Evolutionary conservation across 2,329 filamentous ascomycete species (phyloP).

Genomic region (Neonectria ditissima): DNA sequence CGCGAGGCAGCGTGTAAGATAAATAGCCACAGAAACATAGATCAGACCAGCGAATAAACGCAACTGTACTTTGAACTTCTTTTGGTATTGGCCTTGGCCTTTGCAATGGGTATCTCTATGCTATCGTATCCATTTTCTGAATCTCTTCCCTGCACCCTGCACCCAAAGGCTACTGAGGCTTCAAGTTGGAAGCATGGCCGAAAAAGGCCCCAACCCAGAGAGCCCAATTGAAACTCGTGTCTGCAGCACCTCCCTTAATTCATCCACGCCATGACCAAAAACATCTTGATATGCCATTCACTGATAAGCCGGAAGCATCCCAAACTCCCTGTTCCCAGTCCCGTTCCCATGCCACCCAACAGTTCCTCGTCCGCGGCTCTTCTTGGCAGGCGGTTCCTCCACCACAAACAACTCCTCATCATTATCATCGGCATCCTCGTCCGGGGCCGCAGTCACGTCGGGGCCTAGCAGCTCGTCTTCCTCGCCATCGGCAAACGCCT

Average conservation of each 20-base stretch:
- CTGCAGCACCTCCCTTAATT: conserved; percentile 20
- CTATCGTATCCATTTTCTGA: conserved; percentile 7
- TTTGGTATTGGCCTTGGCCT: conserved; percentile 12
- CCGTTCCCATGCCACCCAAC: conserved; percentile 11
- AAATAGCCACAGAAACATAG: neutral
- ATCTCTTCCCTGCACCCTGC: neutral
- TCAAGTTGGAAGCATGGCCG: neutral
- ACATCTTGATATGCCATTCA: conserved; percentile 6
- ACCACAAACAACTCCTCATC: conserved; percentile 48
- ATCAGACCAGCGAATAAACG: conserved; percentile 2
- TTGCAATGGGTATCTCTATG: conserved; percentile 38
- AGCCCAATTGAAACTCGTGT: neutral
- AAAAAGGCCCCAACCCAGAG: neutral
- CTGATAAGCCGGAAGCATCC: conserved; percentile 20
- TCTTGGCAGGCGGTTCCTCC: conserved; percentile 40
- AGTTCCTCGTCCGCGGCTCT: conserved; percentile 15
- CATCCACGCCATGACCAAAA: neutral
- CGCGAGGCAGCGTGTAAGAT: neutral
- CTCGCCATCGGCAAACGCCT: conserved; percentile 44
- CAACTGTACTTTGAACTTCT: conserved; percentile 13
- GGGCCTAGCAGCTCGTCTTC: conserved; percentile 12
- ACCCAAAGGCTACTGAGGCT: neutral
- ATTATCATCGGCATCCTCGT: conserved; percentile 2
- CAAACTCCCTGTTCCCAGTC: conserved; percentile 17
- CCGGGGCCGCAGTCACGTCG: neutral